These are phyloP conservation scores for Cercophora samala DNA, from an alignment of 495 filamentous ascomycete genomes.

Conservation along the genomic window DNA sequence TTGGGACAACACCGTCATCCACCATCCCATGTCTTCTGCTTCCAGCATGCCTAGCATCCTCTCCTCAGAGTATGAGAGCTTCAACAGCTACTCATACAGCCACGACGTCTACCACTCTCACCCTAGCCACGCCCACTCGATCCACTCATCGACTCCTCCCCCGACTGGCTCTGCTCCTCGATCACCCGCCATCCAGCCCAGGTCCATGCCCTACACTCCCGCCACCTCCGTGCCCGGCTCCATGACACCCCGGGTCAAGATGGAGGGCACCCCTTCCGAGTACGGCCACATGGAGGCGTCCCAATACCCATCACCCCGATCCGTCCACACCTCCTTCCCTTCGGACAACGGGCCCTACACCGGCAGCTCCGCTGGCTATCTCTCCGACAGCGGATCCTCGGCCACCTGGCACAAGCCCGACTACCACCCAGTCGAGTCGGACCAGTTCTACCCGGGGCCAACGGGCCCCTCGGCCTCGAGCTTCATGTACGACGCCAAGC, in stretches of 20 bases:
- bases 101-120: constrained; percentile 50
- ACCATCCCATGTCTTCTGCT: constrained; percentile 40
- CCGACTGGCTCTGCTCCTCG: constrained; percentile 41
- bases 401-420: constrained; percentile 50
- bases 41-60: constrained; percentile 47
- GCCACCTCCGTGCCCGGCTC: constrained; percentile 34
- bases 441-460: constrained; percentile 41
- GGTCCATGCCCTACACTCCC: constrained; percentile 37
- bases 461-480: constrained; percentile 22
- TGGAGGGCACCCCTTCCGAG: constrained; percentile 42
- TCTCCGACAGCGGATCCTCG: constrained; percentile 44
- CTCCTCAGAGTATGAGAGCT: constrained; percentile 52
- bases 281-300: constrained; percentile 43
- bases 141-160: constrained; percentile 42
- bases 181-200: constrained; percentile 39
- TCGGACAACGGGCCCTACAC: constrained; percentile 39
- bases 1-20: constrained; percentile 40
- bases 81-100: constrained; percentile 46
- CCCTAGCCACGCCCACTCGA: constrained; percentile 43
- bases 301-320: constrained; percentile 49
- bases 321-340: constrained; percentile 41
- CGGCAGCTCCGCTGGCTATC: constrained; percentile 43
- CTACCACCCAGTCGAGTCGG: constrained; percentile 40
- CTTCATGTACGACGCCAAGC: constrained; percentile 35
- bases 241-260: constrained; percentile 50